Percentiles rank a stretch among this genome's conserved stretches.
These are phyloP conservation scores for Litsea cubeba DNA, from an alignment of 164 flowering plant species.

Conservation along the genomic window DNA sequence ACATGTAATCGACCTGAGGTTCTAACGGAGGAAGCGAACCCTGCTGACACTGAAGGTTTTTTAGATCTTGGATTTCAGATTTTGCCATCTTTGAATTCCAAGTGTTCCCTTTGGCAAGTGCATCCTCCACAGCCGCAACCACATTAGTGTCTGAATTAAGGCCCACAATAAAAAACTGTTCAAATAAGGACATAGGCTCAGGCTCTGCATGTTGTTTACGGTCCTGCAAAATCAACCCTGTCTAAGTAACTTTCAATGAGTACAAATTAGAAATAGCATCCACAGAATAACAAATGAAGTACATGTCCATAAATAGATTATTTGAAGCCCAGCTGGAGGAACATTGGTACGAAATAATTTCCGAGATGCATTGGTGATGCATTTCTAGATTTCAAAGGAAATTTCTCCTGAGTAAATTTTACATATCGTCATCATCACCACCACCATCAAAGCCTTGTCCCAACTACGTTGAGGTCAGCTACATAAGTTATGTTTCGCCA, in stretches of 20 bases:
- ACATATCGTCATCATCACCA: too few relatives aligned
- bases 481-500: too few relatives aligned
- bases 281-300: not conserved
- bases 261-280: not conserved
- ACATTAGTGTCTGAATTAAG: conserved; percentile 79
- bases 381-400: too few relatives aligned
- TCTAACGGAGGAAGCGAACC: conserved; percentile 62
- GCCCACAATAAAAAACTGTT: conserved; percentile 84
- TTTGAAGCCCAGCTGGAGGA: not conserved
- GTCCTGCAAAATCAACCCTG: conserved; percentile 40
- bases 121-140: conserved; percentile 60
- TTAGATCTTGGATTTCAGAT: conserved; percentile 37
- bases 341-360: not conserved
- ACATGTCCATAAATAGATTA: not conserved
- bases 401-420: too few relatives aligned
- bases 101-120: conserved; percentile 67
- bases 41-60: conserved; percentile 32
- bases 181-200: conserved; percentile 77
- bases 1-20: conserved; percentile 61
- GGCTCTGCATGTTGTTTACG: conserved; percentile 52
- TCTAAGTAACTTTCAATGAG: conserved; percentile 5
- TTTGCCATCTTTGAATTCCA: conserved; percentile 62
- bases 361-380: too few relatives aligned
- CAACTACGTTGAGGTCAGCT: too few relatives aligned
- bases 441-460: too few relatives aligned